A percentile compares a stretch with the other conserved stretches of the same genome.
These are phyloP conservation scores for Daldinia concentrica DNA, from an alignment of 495 filamentous ascomycete genomes.

Conservation along the genomic window DNA sequence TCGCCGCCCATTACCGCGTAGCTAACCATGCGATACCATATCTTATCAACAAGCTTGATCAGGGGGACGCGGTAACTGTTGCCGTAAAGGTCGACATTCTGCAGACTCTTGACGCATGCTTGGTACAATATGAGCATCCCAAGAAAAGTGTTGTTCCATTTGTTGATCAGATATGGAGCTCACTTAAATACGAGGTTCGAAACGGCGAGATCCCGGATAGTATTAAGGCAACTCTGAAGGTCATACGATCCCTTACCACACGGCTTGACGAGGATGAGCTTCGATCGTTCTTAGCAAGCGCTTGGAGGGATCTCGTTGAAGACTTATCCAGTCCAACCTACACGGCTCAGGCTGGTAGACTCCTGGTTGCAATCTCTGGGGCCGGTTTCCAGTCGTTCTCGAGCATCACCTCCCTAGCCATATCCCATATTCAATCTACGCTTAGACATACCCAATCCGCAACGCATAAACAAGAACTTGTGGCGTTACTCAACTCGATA, in stretches of 20 bases:
- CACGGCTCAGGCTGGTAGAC: slow-evolving; percentile 55
- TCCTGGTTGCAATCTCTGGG: slow-evolving; percentile 56
- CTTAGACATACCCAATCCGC: slow-evolving; percentile 53
- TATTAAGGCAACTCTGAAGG: slow-evolving; percentile 57
- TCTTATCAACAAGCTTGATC: slow-evolving; percentile 60
- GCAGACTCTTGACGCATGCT: slow-evolving; percentile 57
- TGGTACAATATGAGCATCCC: slow-evolving; percentile 52
- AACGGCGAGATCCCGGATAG: slow-evolving; percentile 63
- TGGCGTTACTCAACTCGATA: slow-evolving; percentile 53
- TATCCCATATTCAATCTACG: slow-evolving; percentile 51
- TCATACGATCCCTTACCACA: slow-evolving; percentile 54
- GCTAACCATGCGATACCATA: slow-evolving; percentile 54
- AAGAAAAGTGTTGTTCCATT: slow-evolving; percentile 53
- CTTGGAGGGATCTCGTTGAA: slow-evolving; percentile 54
- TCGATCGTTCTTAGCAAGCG: slow-evolving; percentile 48
- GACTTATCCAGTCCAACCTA: slow-evolving; percentile 57
- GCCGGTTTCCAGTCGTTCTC: slow-evolving; percentile 47
- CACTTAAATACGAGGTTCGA: slow-evolving; percentile 66
- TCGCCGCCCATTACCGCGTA: slow-evolving; percentile 53
- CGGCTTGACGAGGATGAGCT: slow-evolving; percentile 49
- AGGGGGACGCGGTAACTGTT: slow-evolving; percentile 59
- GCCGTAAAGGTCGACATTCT: slow-evolving; percentile 65
- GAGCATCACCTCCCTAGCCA: slow-evolving; percentile 45
- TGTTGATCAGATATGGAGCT: slow-evolving; percentile 59
- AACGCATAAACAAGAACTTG: slow-evolving; percentile 53